Percentiles rank a stretch among this genome's conserved stretches.
Evolutionary conservation across 2,329 filamentous ascomycete genomes (phyloP).

Genomic region (Botrytis byssoidea): DNA sequence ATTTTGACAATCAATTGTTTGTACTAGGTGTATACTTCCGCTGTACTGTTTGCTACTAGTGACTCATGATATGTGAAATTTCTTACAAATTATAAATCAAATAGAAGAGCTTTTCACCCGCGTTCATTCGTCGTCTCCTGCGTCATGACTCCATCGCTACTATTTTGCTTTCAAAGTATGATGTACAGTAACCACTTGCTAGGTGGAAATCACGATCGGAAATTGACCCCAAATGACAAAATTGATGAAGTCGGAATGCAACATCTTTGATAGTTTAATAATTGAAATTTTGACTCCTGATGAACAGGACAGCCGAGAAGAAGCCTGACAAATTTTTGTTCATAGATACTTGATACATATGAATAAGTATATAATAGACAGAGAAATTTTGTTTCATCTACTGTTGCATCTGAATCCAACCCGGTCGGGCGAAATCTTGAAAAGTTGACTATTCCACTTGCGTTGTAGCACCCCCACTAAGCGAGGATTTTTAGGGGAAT

Average conservation of each 20-base stretch:
- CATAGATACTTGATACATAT: background rate
- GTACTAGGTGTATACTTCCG: background rate
- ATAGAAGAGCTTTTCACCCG: background rate
- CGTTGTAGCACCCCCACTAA: background rate
- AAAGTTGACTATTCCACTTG: background rate
- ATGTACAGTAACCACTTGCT: background rate
- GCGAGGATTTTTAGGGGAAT: background rate
- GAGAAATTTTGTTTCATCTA: background rate
- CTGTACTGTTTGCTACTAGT: background rate
- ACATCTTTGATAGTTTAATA: fast-evolving
- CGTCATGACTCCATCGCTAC: background rate
- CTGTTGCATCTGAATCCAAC: background rate
- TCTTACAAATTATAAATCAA: background rate
- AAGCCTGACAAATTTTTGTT: background rate
- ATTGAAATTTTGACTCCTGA: background rate
- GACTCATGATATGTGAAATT: background rate
- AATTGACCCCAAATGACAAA: background rate
- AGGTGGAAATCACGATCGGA: background rate
- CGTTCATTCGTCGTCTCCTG: background rate
- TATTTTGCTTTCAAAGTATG: background rate
- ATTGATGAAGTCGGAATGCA: background rate
- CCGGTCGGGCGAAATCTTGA: background rate
- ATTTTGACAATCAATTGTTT: background rate
- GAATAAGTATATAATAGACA: too few species aligned
- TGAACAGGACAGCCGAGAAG: background rate